Conservation (phyloP, 495 filamentous ascomycete species). For the Aspergillus sclerotioniger region DNA sequence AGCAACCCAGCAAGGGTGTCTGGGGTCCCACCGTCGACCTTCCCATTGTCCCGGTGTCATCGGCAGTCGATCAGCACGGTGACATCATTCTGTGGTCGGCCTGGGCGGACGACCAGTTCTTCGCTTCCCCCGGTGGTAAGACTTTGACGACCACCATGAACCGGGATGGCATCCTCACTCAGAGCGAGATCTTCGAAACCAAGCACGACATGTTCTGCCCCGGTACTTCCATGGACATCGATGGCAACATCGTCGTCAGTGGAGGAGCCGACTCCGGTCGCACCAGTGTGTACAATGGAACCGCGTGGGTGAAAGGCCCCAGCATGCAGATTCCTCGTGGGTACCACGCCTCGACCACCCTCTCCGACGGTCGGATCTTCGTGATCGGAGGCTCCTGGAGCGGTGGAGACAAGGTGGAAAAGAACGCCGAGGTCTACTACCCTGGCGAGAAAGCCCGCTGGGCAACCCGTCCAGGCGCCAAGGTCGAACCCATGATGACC, state of each 20-base stretch:
- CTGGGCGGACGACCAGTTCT: constrained; percentile 34
- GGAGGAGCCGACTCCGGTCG: constrained; percentile 46
- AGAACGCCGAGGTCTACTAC: constrained; percentile 58
- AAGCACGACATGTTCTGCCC: constrained; percentile 65
- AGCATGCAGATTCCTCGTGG: constrained; percentile 52
- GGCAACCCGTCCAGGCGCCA: constrained; percentile 34
- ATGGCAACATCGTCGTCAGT: constrained; percentile 52
- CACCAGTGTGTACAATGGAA: constrained; percentile 46
- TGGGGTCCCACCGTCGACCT: constrained; percentile 53
- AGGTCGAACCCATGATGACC: constrained; percentile 50
- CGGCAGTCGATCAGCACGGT: constrained; percentile 34
- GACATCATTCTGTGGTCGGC: constrained; percentile 46
- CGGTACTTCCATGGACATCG: constrained; percentile 50
- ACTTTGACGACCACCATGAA: constrained; percentile 47
- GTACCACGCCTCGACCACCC: constrained; percentile 53
- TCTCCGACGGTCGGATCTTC: constrained; percentile 56
- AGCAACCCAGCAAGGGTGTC: constrained; percentile 22
- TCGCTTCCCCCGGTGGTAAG: constrained; percentile 31
- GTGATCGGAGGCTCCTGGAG: constrained; percentile 60
- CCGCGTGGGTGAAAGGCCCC: constrained; percentile 29
- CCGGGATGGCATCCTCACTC: constrained; percentile 32
- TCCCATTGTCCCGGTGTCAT: constrained; percentile 49
- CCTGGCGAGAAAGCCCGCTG: constrained; percentile 32
- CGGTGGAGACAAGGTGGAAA: constrained; percentile 34
- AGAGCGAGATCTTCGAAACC: constrained; percentile 43